A percentile compares a stretch with the other conserved stretches of the same genome.
phyloP scores from a whole-genome alignment of 805 yeast species.

The Cyberlindnera maclurae region DNA sequence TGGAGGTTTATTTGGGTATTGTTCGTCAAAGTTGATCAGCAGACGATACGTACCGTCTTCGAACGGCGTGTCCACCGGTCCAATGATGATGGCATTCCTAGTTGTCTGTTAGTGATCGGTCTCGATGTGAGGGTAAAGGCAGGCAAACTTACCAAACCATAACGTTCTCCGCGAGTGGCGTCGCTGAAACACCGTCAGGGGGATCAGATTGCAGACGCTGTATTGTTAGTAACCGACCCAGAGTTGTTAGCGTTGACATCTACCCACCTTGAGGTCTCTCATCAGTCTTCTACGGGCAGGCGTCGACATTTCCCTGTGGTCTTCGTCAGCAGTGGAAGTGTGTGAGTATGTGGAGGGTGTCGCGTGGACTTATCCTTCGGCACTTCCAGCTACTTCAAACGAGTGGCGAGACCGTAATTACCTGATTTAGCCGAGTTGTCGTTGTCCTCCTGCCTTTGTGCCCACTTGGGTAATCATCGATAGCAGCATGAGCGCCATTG shows the following conservation, averaged over 20 bases:
- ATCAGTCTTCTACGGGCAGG: conserved; percentile 98
- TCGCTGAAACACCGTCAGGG: conserved; percentile 96
- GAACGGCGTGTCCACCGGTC: conserved; percentile 95
- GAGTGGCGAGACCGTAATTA: no score
- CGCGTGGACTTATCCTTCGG: no score
- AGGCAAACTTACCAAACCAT: conserved; percentile 58
- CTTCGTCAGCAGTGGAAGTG: background rate
- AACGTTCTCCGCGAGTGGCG: conserved; percentile 94
- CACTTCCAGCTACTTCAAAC: no score
- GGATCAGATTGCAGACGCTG: conserved; percentile 94
- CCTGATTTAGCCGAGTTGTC: no score
- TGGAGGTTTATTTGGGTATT: conserved; percentile 96
- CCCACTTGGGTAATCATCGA: no score
- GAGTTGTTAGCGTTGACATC: no score
- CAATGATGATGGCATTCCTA: conserved; percentile 93
- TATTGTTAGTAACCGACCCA: conserved; percentile 1
- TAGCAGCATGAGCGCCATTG: no score
- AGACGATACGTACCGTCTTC: conserved; percentile 96
- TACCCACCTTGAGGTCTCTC: conserved; percentile 90
- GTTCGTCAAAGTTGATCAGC: conserved; percentile 86
- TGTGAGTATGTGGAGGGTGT: no score
- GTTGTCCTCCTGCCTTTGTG: no score
- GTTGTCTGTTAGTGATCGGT: conserved; percentile 9
- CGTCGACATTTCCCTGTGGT: conserved; percentile 63
- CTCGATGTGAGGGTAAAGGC: background rate